A percentile compares a stretch with the other conserved stretches of the same genome.
phyloP scores from a whole-genome alignment of 2,329 filamentous ascomycete genomes.

The Aspergillus sp. region DNA sequence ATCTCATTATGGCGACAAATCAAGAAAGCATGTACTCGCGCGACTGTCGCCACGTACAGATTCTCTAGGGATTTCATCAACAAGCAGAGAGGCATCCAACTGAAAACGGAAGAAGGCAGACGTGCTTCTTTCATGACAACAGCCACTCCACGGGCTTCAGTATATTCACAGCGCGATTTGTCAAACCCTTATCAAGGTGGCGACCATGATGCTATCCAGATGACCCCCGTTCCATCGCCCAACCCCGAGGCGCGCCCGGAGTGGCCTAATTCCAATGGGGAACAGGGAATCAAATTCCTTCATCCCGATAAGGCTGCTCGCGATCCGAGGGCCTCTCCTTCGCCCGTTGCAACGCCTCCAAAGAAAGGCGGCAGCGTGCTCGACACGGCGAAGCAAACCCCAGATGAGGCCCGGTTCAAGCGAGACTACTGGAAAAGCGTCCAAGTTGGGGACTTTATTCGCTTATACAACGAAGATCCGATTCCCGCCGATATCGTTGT shows the following conservation, averaged over 20 bases:
- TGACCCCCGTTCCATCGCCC: conserved; percentile 92
- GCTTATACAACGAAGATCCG: conserved; percentile 94
- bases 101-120: conserved; percentile 43
- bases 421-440: conserved; percentile 94
- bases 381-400: conserved; percentile 64
- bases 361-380: conserved; percentile 67
- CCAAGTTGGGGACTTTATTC: conserved; percentile 92
- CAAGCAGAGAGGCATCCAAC: conserved; percentile 24
- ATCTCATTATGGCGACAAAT: conserved; percentile 81
- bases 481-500: conserved; percentile 92
- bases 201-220: conserved; percentile 73
- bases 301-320: conserved; percentile 32
- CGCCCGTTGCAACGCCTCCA: conserved; percentile 8
- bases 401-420: conserved; percentile 80
- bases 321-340: conserved; percentile 25
- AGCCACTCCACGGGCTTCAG: conserved; percentile 55
- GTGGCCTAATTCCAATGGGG: conserved; percentile 36
- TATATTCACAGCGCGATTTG: conserved; percentile 50
- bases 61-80: conserved; percentile 51
- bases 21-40: conserved; percentile 81
- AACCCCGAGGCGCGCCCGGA: conserved; percentile 54
- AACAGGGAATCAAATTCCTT: conserved; percentile 29
- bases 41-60: conserved; percentile 55
- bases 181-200: conserved; percentile 24
- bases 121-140: conserved; percentile 68